phyloP scores from a whole-genome alignment of 495 filamentous ascomycete genomes.

The Hypomontagnella monticulosa region DNA sequence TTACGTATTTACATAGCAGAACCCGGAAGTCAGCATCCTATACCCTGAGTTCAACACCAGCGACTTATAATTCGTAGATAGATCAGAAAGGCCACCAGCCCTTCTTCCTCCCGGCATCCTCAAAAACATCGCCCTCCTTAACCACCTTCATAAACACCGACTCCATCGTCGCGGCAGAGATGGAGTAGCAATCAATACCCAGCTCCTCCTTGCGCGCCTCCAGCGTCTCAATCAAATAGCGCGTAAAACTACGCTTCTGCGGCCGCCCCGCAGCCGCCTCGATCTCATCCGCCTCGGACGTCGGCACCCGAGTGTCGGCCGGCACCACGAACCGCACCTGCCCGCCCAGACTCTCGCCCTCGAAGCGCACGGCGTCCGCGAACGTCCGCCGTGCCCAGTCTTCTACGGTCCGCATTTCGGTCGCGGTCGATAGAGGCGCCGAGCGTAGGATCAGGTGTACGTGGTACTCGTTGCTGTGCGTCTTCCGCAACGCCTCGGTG shows the following conservation, averaged over 20 bases:
- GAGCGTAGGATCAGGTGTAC: constrained; percentile 70
- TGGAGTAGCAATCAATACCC: constrained; percentile 73
- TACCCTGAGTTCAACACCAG: neutral
- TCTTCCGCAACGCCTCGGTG: constrained; percentile 60
- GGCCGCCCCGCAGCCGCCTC: constrained; percentile 24
- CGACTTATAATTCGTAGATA: neutral
- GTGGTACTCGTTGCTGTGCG: constrained; percentile 64
- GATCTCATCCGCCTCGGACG: neutral
- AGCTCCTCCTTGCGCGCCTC: constrained; percentile 67
- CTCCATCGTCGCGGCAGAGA: constrained; percentile 75
- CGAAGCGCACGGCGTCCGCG: constrained; percentile 61
- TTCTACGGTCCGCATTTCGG: constrained; percentile 67
- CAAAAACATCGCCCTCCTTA: constrained; percentile 69
- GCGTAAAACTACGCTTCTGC: constrained; percentile 49
- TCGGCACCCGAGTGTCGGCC: constrained; percentile 35
- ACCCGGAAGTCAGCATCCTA: no score
- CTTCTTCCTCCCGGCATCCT: constrained; percentile 61
- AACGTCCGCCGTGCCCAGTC: constrained; percentile 65
- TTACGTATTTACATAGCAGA: neutral
- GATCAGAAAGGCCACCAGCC: constrained; percentile 32
- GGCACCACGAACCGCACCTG: constrained; percentile 77
- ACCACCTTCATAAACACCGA: constrained; percentile 80
- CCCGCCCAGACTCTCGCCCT: constrained; percentile 73
- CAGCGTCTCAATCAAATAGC: constrained; percentile 68
- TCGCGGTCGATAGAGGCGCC: constrained; percentile 67